Base-by-base conservation (phyloP, 768 basidiomycete species). In the Termitomyces sp. region DNA sequence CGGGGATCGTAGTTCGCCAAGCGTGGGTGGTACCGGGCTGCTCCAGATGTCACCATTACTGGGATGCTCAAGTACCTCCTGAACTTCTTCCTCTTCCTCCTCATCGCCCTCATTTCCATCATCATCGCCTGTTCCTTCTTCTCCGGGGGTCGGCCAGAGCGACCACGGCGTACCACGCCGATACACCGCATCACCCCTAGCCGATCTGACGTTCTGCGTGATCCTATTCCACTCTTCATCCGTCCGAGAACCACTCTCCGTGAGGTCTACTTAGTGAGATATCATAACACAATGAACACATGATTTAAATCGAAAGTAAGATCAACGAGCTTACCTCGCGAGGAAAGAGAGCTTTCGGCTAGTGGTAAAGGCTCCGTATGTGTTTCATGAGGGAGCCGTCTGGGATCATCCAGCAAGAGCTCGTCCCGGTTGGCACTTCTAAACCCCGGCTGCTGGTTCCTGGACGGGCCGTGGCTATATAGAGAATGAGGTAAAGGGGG, bases 401-500 rank as follows among this genome's bases (percentile, higher is more conserved):
- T 58, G 20, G 53, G 42, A 60, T 57, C 53, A 24, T 54, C 38
- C 33, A 51, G 40, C 30, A 38, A 30, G 12, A 13, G 8, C 6
- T 62, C 61, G 54, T 52, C 30, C 32, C 60, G 60, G 26, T 44
- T 53, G 43, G 42, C 53, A 36, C 55, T 51, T 52, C 60, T 57
- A 22, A 52, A 47, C 42, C 26, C 47, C 43, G 48, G 47, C 22
- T 28, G 53, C 47, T 58, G 58, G 43, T 48, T 54, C 54, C 58
- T 53, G n/a, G 59, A 51, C 45, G 61, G 48, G 30, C 54, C 60
- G 49, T 59, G 61, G 33, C 20, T 51, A 35, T 60, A 60, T 8
- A 59, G 51, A 2, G 62, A 60, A 40, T 65, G 61, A 18, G 69
- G 56, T 47, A 65, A 57, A 28, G 69, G 65, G 18, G 67, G 62